Evolutionary conservation across 441 rosid species (phyloP).

Genomic region (Populus hybrid): DNA sequence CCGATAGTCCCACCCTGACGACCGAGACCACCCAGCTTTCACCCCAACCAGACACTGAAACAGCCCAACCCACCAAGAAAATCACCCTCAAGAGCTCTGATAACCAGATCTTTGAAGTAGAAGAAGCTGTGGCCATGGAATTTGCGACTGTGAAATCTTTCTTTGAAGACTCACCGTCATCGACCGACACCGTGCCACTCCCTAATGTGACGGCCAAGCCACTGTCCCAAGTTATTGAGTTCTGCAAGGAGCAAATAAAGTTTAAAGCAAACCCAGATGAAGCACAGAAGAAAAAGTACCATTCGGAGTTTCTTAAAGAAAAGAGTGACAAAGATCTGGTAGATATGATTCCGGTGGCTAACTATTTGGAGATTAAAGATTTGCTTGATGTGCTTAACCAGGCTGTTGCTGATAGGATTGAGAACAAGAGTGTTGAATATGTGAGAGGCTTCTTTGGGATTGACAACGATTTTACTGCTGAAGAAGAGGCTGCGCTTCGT

Average conservation of each 20-base stretch:
- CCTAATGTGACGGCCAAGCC: constrained; percentile 29
- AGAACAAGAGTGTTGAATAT: constrained; percentile 36
- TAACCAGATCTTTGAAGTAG: constrained; percentile 25
- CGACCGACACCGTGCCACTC: constrained; percentile 21
- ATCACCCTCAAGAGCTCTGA: constrained; percentile 30
- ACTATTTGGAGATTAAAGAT: constrained; percentile 34
- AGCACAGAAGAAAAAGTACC: constrained; percentile 12
- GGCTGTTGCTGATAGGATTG: constrained; percentile 33
- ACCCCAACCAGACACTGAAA: background rate
- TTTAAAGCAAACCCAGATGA: background rate
- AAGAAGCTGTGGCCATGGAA: constrained; percentile 31
- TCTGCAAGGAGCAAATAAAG: constrained; percentile 23
- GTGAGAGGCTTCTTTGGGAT: constrained; percentile 37
- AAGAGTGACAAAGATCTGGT: constrained; percentile 21
- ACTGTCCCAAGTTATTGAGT: constrained; percentile 22
- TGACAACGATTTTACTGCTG: constrained; percentile 37
- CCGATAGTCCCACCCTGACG: background rate
- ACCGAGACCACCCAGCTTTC: background rate
- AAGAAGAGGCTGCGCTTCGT: constrained; percentile 38
- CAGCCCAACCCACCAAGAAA: background rate
- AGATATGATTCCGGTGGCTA: constrained; percentile 37
- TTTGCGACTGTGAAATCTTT: constrained; percentile 28
- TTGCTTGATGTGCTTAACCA: constrained; percentile 34
- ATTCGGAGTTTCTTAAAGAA: constrained; percentile 16
- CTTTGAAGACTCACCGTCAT: constrained; percentile 17